A percentile compares a stretch with the other conserved stretches of the same genome.
These are phyloP conservation scores for Alternaria postmessia DNA, from an alignment of 2,329 filamentous ascomycete species.

Conservation along the genomic window DNA sequence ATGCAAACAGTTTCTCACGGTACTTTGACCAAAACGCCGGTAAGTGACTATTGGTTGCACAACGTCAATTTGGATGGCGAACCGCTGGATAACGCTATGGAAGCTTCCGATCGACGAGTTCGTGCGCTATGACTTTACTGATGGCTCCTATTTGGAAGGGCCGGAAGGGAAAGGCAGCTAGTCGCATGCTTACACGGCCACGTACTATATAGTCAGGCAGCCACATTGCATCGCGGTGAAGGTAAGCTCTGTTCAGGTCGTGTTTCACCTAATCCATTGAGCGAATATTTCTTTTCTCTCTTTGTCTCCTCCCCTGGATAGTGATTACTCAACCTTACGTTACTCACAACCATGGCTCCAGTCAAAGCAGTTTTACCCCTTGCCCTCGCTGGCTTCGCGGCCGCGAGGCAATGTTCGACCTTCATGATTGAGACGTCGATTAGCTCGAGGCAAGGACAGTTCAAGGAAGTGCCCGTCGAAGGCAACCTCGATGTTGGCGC, in stretches of 20 bases:
- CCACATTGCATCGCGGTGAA: background rate
- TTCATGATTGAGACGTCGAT: constrained; percentile 66
- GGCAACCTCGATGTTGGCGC: constrained; percentile 65
- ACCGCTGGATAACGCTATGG: constrained; percentile 9
- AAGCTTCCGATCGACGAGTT: background rate
- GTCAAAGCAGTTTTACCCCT: constrained; percentile 23
- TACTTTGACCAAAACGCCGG: background rate
- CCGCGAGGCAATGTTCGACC: constrained; percentile 55
- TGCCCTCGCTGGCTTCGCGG: constrained; percentile 27
- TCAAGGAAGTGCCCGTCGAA: constrained; percentile 58
- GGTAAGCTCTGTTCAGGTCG: too few relatives aligned
- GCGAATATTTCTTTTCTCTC: background rate
- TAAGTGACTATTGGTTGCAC: constrained; percentile 15
- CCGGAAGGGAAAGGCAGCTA: constrained; percentile 7
- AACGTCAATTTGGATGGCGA: constrained; percentile 8
- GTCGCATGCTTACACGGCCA: background rate
- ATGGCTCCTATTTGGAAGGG: constrained; percentile 5
- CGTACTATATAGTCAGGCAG: background rate
- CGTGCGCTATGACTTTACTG: background rate
- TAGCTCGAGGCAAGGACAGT: constrained; percentile 62
- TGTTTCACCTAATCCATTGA: background rate
- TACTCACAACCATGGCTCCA: constrained; percentile 15
- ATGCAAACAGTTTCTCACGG: background rate
- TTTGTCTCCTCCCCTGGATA: background rate
- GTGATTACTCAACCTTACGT: background rate